Percentiles rank a stretch among this genome's conserved stretches.
phyloP scores from a whole-genome alignment of 305 asterid genomes.

The Fraxinus baroniana region DNA sequence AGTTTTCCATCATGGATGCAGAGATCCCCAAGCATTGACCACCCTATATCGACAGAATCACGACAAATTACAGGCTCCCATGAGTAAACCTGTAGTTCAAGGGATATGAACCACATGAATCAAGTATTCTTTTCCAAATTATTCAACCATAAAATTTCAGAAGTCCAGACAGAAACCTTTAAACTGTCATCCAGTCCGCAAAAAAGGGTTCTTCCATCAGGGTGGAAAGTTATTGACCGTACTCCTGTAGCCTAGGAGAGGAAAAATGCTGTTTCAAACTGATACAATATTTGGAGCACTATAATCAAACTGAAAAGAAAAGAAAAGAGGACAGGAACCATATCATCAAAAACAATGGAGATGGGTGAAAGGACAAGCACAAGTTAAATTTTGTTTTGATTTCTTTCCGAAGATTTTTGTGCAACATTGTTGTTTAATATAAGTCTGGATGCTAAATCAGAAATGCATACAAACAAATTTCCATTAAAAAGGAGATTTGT shows the following conservation, averaged over 20 bases:
- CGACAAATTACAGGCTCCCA: constrained; percentile 97
- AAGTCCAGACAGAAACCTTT: constrained; percentile 52
- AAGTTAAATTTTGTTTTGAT: constrained; percentile 10
- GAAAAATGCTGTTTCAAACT: constrained; percentile 25
- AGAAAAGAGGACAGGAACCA: not conserved
- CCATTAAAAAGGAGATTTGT: not conserved
- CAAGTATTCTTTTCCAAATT: constrained; percentile 10
- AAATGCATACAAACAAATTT: not conserved
- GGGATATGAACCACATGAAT: constrained; percentile 23
- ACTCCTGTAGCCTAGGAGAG: constrained; percentile 76
- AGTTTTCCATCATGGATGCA: constrained; percentile 89
- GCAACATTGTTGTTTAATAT: not conserved
- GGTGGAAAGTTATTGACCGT: constrained; percentile 81
- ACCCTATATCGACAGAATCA: constrained; percentile 93
- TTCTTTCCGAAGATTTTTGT: constrained; percentile 5
- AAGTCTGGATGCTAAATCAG: not conserved
- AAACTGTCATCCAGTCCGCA: constrained; percentile 91
- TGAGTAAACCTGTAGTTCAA: constrained; percentile 72
- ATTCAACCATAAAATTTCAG: constrained; percentile 20
- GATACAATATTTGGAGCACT: constrained; percentile 6
- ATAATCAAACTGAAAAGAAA: constrained; percentile 7
- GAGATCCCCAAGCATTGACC: constrained; percentile 92
- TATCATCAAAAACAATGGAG: not conserved
- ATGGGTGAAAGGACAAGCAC: not conserved
- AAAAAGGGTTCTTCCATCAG: constrained; percentile 89